phyloP scores from a whole-genome alignment of 768 basidiomycete species.

The Mycena venus region DNA sequence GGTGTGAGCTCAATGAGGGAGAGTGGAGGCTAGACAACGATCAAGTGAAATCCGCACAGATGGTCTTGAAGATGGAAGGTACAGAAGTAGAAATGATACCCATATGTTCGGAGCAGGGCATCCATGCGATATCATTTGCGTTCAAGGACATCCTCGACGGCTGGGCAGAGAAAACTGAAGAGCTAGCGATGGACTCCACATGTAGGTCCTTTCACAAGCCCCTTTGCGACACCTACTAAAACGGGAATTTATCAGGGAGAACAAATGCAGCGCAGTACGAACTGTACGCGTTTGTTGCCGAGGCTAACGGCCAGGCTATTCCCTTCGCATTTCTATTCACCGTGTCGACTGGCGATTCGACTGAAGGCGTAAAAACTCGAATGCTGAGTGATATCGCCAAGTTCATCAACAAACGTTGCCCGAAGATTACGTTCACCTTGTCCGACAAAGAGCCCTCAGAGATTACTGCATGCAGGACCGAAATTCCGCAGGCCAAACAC shows the following conservation, averaged over 20 bases:
- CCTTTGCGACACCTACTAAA: background rate
- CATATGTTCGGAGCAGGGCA: background rate
- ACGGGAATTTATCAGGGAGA: background rate
- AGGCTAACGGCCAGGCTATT: no score
- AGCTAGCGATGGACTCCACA: background rate
- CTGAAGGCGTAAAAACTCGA: background rate
- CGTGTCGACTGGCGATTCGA: background rate
- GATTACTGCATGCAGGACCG: no score
- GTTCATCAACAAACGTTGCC: background rate
- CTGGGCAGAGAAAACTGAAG: background rate
- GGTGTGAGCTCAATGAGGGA: no score
- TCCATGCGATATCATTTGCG: background rate
- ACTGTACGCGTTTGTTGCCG: background rate
- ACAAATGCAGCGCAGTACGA: background rate
- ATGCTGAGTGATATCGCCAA: background rate
- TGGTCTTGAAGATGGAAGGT: background rate
- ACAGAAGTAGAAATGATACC: background rate
- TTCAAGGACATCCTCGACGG: background rate
- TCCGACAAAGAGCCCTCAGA: constrained; percentile 46
- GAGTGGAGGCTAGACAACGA: no score
- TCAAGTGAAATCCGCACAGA: background rate
- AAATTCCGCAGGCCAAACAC: constrained; percentile 48
- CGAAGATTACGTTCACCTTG: background rate
- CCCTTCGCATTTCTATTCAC: background rate
- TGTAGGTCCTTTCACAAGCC: background rate